Evolutionary conservation across 2,329 filamentous ascomycete species (phyloP).

Genomic region (Exophiala sp.): DNA sequence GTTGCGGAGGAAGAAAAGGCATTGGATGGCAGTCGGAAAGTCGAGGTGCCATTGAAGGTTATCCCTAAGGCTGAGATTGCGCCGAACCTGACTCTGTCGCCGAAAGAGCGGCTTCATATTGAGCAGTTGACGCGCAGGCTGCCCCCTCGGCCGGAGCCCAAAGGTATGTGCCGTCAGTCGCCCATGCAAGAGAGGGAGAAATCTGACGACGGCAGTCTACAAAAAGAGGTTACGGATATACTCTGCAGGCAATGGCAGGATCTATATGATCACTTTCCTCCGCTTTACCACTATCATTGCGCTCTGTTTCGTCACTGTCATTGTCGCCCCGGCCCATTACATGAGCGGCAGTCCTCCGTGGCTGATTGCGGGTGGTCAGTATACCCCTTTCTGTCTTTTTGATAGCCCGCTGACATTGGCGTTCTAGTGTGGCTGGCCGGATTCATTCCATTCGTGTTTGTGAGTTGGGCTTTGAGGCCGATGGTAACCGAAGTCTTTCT

Average conservation of each 20-base stretch:
- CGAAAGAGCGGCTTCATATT: conserved; percentile 28
- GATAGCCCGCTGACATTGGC: conserved; percentile 4
- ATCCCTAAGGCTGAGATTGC: conserved; percentile 27
- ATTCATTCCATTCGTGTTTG: conserved; percentile 58
- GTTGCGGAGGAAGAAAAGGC: conserved; percentile 12
- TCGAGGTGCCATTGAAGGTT: conserved; percentile 25
- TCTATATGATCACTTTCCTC: conserved; percentile 61
- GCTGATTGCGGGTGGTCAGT: conserved; percentile 20
- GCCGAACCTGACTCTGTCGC: conserved; percentile 25
- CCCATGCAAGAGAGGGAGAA: not conserved
- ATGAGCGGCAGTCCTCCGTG: conserved; percentile 36
- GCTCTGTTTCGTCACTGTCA: conserved; percentile 58
- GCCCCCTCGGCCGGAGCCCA: conserved; percentile 18
- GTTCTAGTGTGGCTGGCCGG: conserved; percentile 38
- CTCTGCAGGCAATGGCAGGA: conserved; percentile 63
- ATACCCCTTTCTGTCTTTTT: not conserved
- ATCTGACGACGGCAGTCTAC: conserved; percentile 20
- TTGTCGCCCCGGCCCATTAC: conserved; percentile 57
- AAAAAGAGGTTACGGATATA: conserved; percentile 61
- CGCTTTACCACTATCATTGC: conserved; percentile 67
- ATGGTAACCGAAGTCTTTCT: conserved; percentile 69
- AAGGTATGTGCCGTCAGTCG: conserved; percentile 6
- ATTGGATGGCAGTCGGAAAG: conserved; percentile 19
- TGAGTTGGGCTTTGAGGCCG: conserved; percentile 60
- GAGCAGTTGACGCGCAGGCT: conserved; percentile 25